phyloP scores from a whole-genome alignment of 495 filamentous ascomycete species.

The Penicillium odoratum region DNA sequence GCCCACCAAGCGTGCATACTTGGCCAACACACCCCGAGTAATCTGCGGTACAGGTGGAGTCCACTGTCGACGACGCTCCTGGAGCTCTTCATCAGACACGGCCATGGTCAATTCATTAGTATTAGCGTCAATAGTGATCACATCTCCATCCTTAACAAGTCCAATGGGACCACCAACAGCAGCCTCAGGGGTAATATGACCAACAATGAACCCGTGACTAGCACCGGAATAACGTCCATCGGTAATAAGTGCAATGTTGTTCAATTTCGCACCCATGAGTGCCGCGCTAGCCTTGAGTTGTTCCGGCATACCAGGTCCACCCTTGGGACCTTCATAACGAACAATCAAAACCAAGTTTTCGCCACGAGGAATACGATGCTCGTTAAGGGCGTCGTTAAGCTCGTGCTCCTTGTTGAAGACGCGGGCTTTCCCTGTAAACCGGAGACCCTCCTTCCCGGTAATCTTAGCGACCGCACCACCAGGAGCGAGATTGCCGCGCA shows the following conservation, averaged over 20 bases:
- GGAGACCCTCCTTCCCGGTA: slow-evolving; percentile 88
- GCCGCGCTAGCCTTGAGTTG: slow-evolving; percentile 86
- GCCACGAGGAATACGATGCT: slow-evolving; percentile 67
- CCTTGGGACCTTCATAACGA: slow-evolving; percentile 92
- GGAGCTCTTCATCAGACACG: slow-evolving; percentile 73
- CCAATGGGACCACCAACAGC: slow-evolving; percentile 80
- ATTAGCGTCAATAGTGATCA: slow-evolving; percentile 83
- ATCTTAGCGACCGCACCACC: slow-evolving; percentile 96
- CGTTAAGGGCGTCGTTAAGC: slow-evolving; percentile 73
- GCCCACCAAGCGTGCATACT: slow-evolving; percentile 77
- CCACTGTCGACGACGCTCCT: slow-evolving; percentile 67
- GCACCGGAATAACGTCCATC: slow-evolving; percentile 92
- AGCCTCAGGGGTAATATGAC: slow-evolving; percentile 93
- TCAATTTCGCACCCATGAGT: slow-evolving; percentile 89
- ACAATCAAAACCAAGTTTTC: slow-evolving; percentile 92
- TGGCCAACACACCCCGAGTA: slow-evolving; percentile 85
- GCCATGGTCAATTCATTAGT: slow-evolving; percentile 75
- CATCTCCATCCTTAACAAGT: slow-evolving; percentile 76
- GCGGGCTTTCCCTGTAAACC: slow-evolving; percentile 76
- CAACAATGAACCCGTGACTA: slow-evolving; percentile 92
- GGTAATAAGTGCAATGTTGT: slow-evolving; percentile 88
- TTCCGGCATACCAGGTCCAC: slow-evolving; percentile 98
- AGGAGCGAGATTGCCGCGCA: slow-evolving; percentile 87
- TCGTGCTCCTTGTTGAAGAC: slow-evolving; percentile 90
- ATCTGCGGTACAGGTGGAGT: slow-evolving; percentile 68